phyloP scores from a whole-genome alignment of 768 basidiomycete genomes.

The Daedaleopsis nitida region DNA sequence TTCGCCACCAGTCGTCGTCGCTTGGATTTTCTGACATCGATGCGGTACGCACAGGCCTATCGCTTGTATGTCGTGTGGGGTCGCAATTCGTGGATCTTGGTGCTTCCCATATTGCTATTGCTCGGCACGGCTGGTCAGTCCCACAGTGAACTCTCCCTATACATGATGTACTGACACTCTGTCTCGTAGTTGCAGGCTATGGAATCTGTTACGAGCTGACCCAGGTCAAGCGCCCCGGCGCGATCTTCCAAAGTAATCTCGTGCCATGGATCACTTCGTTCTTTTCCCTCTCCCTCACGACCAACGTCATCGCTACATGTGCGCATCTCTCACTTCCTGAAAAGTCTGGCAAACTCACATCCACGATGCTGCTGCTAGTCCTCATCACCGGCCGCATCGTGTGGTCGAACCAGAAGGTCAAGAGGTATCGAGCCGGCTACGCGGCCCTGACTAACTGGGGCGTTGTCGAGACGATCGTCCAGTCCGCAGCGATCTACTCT shows the following conservation, averaged over 20 bases:
- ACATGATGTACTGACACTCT: too few relatives aligned
- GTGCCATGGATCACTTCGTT: slow-evolving; percentile 1
- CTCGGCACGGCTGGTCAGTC: slow-evolving; percentile 4
- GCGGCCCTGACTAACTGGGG: not conserved
- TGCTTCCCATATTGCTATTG: slow-evolving; percentile 4
- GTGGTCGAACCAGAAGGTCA: slow-evolving; percentile 4
- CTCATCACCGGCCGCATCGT: slow-evolving; percentile 4
- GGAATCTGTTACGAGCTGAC: not conserved
- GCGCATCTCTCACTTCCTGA: not conserved
- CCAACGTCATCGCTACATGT: slow-evolving; percentile 4
- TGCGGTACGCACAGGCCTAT: slow-evolving; percentile 2
- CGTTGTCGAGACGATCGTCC: slow-evolving; percentile 12
- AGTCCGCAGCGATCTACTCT: slow-evolving; percentile 15
- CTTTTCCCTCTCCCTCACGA: not conserved
- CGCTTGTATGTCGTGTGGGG: slow-evolving; percentile 11
- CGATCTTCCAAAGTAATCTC: not conserved
- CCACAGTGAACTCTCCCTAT: not conserved
- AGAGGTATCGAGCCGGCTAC: not conserved
- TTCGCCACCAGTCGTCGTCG: not conserved
- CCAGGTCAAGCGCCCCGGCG: not conserved
- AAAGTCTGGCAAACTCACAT: too few relatives aligned
- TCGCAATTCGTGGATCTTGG: not conserved
- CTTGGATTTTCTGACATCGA: not conserved
- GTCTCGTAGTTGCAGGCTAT: not conserved
- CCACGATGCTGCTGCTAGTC: not conserved